phyloP scores from a whole-genome alignment of 768 basidiomycete species.

The Phlebiopsis gigantea region DNA sequence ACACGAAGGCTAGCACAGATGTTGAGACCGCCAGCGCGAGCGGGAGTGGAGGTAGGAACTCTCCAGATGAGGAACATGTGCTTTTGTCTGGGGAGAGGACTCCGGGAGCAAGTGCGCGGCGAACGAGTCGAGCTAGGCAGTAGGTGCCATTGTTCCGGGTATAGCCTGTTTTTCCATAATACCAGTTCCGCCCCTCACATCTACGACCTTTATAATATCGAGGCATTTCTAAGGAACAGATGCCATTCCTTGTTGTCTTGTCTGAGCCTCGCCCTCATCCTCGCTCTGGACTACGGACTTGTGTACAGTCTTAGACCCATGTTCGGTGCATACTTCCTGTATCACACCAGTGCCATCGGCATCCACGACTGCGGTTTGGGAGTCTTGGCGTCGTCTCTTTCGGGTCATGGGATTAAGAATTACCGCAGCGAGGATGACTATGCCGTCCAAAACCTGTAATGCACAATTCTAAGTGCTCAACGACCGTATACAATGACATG shows the following conservation, averaged over 20 bases:
- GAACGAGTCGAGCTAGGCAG: conserved; percentile 3
- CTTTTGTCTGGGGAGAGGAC: conserved; percentile 4
- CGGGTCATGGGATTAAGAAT: conserved; percentile 60
- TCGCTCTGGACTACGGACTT: too few species aligned
- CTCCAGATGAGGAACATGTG: conserved; percentile 19
- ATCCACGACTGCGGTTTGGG: neutral
- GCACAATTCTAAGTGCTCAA: too few species aligned
- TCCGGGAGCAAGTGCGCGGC: neutral
- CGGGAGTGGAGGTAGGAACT: conserved; percentile 15
- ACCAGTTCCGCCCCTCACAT: neutral
- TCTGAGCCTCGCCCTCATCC: too few species aligned
- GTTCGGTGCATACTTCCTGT: too few species aligned
- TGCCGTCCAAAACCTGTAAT: conserved; percentile 54
- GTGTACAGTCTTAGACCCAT: too few species aligned
- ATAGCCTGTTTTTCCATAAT: neutral
- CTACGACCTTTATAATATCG: neutral
- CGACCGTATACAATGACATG: too few species aligned
- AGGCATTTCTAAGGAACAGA: neutral
- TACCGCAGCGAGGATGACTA: conserved; percentile 54
- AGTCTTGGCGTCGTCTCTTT: conserved; percentile 26
- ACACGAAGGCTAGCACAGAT: conserved; percentile 11
- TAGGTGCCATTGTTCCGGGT: neutral
- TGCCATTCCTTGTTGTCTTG: too few species aligned
- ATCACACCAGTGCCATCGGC: neutral
- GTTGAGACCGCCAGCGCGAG: conserved; percentile 19